Evolutionary conservation across 257 asterid genomes (phyloP).

Genomic region (Plantago major): DNA sequence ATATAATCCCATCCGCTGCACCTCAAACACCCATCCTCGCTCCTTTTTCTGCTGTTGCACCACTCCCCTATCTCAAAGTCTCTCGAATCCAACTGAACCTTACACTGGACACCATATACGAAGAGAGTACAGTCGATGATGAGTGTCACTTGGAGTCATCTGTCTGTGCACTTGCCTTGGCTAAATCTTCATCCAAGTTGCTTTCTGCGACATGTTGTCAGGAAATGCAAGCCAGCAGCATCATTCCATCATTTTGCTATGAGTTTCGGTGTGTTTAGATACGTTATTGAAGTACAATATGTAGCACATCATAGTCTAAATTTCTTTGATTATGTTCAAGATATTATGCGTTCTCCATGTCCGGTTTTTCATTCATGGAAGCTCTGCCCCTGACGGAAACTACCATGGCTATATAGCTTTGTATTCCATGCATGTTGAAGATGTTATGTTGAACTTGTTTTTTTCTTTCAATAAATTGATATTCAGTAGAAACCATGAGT

Average conservation of each 20-base stretch:
- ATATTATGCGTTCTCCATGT: background rate
- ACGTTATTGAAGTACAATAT: background rate
- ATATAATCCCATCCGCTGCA: no score
- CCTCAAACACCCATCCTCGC: background rate
- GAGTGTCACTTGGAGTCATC: constrained; percentile 2
- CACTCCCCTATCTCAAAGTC: background rate
- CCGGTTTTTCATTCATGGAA: background rate
- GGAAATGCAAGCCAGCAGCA: constrained; percentile 8
- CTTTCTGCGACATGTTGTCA: background rate
- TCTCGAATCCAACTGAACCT: constrained; percentile 5
- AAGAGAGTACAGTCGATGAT: background rate
- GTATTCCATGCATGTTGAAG: background rate
- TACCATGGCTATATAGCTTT: background rate
- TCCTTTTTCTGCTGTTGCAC: constrained; percentile 14
- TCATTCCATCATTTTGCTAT: constrained; percentile 1
- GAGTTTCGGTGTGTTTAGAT: constrained; percentile 9
- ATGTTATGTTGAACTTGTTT: no score
- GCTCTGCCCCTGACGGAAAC: background rate
- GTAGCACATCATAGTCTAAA: background rate
- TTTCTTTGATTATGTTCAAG: constrained; percentile 1
- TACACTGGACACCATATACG: constrained; percentile 9
- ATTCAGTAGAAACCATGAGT: no score
- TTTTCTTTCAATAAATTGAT: no score
- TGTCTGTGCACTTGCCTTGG: background rate
- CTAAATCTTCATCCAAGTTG: constrained; percentile 11